These are phyloP conservation scores for Camellia oleifera DNA, from an alignment of 179 eudicot species.

Conservation along the genomic window DNA sequence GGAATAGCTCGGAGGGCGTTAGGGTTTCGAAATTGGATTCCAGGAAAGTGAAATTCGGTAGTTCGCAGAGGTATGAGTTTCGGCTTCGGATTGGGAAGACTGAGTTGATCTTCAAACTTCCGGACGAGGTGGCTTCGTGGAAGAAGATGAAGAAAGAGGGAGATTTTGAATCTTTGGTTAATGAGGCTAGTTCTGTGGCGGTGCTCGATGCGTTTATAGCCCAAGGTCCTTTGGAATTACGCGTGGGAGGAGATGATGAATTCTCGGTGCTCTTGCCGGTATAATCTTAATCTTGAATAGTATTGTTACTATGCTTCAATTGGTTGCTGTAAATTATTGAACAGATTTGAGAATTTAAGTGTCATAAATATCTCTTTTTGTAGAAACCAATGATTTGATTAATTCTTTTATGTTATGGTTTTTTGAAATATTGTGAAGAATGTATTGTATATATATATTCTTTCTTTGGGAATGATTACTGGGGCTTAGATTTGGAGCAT, in stretches of 20 bases:
- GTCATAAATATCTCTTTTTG: not conserved
- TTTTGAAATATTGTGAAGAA: too few relatives aligned
- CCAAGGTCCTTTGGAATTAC: slow-evolving; percentile 47
- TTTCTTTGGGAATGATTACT: too few relatives aligned
- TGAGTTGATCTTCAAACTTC: slow-evolving; percentile 28
- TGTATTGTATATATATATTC: too few relatives aligned
- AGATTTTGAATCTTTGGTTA: slow-evolving; percentile 34
- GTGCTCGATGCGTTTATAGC: slow-evolving; percentile 30
- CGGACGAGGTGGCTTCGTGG: slow-evolving; percentile 41
- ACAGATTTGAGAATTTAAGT: not conserved
- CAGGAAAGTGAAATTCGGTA: slow-evolving; percentile 28
- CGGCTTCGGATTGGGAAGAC: slow-evolving; percentile 30
- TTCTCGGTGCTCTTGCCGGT: slow-evolving; percentile 52
- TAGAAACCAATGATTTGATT: not conserved
- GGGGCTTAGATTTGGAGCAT: too few relatives aligned
- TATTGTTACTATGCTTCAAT: not conserved
- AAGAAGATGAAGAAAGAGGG: slow-evolving; percentile 20
- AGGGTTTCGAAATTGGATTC: slow-evolving; percentile 38
- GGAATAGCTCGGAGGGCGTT: slow-evolving; percentile 32
- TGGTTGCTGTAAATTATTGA: not conserved
- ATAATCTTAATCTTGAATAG: slow-evolving; percentile 8
- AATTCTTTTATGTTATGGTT: too few relatives aligned
- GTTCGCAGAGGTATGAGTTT: slow-evolving; percentile 30
- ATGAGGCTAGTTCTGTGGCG: slow-evolving; percentile 26
- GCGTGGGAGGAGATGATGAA: slow-evolving; percentile 31